Evolutionary conservation across 305 asterid species (phyloP).

Genomic region (Solanum hybrid): DNA sequence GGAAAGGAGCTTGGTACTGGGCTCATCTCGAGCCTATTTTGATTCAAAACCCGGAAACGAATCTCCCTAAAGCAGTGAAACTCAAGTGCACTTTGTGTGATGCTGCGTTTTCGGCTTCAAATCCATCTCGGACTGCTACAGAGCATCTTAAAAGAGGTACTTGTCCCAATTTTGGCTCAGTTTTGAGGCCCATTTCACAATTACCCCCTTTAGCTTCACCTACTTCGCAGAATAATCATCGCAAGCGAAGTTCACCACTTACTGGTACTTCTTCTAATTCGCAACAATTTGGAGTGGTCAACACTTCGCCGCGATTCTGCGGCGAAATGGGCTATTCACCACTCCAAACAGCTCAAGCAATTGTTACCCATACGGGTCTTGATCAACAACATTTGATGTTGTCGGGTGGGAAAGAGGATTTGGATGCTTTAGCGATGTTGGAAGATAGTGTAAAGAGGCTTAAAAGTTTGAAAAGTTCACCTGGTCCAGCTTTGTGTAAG

Average conservation of each 20-base stretch:
- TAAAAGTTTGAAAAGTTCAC: conserved; percentile 47
- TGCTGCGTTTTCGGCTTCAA: conserved; percentile 70
- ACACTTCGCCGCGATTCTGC: not conserved
- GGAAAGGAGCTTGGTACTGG: conserved; percentile 98
- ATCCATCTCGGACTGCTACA: conserved; percentile 82
- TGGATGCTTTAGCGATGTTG: conserved; percentile 67
- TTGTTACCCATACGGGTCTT: conserved; percentile 9
- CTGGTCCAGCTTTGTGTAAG: conserved; percentile 46
- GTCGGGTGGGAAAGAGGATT: conserved; percentile 88
- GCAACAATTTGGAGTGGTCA: conserved; percentile 27
- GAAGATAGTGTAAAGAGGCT: conserved; percentile 84
- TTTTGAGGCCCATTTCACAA: conserved; percentile 49
- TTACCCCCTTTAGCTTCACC: conserved; percentile 72
- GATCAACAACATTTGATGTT: conserved; percentile 33
- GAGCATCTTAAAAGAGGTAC: conserved; percentile 80
- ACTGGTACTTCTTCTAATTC: conserved; percentile 32
- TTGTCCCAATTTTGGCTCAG: conserved; percentile 60
- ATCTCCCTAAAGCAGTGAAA: conserved; percentile 63
- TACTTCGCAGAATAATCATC: conserved; percentile 46
- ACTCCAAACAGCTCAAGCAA: conserved; percentile 13
- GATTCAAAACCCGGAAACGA: conserved; percentile 45
- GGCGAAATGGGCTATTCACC: conserved; percentile 21
- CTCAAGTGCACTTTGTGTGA: conserved; percentile 68
- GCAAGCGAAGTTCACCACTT: conserved; percentile 42
- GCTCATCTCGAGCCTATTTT: conserved; percentile 74